phyloP scores from a whole-genome alignment of 2,329 filamentous ascomycete species.

The Colletotrichum zoysiae region DNA sequence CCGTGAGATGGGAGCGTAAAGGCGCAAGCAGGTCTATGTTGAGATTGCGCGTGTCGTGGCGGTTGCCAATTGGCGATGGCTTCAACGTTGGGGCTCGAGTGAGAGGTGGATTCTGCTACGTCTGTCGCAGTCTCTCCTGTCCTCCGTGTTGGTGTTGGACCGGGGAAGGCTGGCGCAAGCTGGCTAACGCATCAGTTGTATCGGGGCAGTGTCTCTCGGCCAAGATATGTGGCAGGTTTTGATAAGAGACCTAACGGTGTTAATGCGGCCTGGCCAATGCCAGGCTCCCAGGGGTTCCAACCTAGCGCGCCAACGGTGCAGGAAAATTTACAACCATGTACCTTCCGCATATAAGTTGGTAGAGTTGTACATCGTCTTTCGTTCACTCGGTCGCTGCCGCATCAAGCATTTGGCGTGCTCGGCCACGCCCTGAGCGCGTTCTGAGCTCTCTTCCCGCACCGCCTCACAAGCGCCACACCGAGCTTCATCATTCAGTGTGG shows the following conservation, averaged over 20 bases:
- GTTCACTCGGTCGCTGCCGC: not conserved
- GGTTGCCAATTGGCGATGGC: slow-evolving; percentile 39
- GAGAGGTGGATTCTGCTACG: slow-evolving; percentile 39
- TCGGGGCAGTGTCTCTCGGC: not conserved
- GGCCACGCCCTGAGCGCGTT: slow-evolving; percentile 3
- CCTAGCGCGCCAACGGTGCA: not conserved
- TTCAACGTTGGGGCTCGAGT: slow-evolving; percentile 32
- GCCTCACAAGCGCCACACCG: not conserved
- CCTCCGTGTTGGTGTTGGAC: slow-evolving; percentile 38
- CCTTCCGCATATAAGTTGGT: not conserved
- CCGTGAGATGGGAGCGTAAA: slow-evolving; percentile 4
- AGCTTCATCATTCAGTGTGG: not conserved
- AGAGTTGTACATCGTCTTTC: not conserved
- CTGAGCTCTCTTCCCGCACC: slow-evolving; percentile 5
- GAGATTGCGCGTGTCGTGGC: slow-evolving; percentile 37
- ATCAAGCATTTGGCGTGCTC: not conserved
- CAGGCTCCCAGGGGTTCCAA: slow-evolving; percentile 13
- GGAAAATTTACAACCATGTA: slow-evolving; percentile 28
- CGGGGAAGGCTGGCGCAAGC: slow-evolving; percentile 30
- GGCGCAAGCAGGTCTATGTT: slow-evolving; percentile 26
- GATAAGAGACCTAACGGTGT: slow-evolving; percentile 6
- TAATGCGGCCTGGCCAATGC: slow-evolving; percentile 27
- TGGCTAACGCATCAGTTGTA: slow-evolving; percentile 35
- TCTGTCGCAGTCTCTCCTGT: slow-evolving; percentile 37
- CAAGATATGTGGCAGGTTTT: too few species aligned